phyloP scores from a whole-genome alignment of 768 basidiomycete genomes.

The Polyporus arcularius region DNA sequence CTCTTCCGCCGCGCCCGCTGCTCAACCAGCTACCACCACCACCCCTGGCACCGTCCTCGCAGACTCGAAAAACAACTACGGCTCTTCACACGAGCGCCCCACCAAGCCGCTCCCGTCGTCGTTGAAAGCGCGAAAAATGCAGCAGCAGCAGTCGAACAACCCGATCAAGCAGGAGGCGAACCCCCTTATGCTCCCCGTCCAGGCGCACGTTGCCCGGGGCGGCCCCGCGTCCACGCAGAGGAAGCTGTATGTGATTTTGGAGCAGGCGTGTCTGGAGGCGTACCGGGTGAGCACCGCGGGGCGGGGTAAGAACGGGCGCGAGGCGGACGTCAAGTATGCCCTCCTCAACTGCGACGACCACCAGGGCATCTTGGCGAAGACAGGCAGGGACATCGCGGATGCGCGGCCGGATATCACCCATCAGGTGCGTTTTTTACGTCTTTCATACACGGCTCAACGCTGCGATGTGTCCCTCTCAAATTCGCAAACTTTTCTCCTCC shows the following conservation, averaged over 20 bases:
- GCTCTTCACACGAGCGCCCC: conserved; percentile 43
- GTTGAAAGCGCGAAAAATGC: conserved; percentile 53
- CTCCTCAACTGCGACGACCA: conserved; percentile 98
- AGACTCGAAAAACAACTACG: conserved; percentile 18
- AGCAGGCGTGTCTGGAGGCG: conserved; percentile 94
- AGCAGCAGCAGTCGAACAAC: conserved; percentile 39
- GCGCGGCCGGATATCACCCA: conserved; percentile 99
- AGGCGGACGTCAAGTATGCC: conserved; percentile 89
- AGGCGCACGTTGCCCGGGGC: conserved; percentile 70
- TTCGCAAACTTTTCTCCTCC: too few relatives aligned
- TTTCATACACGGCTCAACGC: too few relatives aligned
- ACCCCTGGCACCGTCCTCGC: conserved; percentile 23
- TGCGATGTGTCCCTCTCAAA: too few relatives aligned
- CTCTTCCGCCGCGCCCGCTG: conserved; percentile 6
- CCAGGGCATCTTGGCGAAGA: conserved; percentile 97
- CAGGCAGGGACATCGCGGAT: conserved; percentile 96
- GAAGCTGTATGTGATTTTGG: conserved; percentile 85
- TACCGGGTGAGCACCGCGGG: conserved; percentile 76
- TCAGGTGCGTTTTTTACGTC: conserved; percentile 58
- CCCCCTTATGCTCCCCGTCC: conserved; percentile 80
- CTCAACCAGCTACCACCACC: conserved; percentile 10
- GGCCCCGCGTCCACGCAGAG: conserved; percentile 53
- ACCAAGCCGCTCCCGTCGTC: conserved; percentile 61
- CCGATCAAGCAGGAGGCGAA: conserved; percentile 57
- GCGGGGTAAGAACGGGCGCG: conserved; percentile 53